A percentile compares a stretch with the other conserved stretches of the same genome.
These are phyloP conservation scores for Vachellia collinsii DNA, from an alignment of 306 rosid species.

Conservation along the genomic window DNA sequence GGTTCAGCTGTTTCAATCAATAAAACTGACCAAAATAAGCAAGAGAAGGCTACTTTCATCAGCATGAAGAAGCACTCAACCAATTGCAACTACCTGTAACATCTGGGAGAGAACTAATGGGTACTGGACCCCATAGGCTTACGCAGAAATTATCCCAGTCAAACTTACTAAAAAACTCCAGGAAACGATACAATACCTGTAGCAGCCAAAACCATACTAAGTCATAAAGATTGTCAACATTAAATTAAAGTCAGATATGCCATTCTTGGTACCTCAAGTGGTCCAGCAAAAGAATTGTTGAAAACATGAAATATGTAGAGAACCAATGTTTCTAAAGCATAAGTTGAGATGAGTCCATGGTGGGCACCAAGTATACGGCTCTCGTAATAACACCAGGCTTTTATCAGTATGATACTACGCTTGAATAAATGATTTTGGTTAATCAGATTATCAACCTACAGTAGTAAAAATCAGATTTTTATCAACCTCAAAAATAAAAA, in stretches of 20 bases:
- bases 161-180: slow-evolving; percentile 86
- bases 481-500: slow-evolving; percentile 3
- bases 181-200: slow-evolving; percentile 82
- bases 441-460: slow-evolving; percentile 77
- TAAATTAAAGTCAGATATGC: slow-evolving; percentile 10
- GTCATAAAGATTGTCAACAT: slow-evolving; percentile 21
- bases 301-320: slow-evolving; percentile 85
- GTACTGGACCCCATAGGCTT: slow-evolving; percentile 89
- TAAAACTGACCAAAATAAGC: slow-evolving; percentile 7
- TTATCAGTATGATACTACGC: slow-evolving; percentile 82
- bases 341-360: slow-evolving; percentile 90
- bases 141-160: slow-evolving; percentile 91
- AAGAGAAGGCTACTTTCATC: slow-evolving; percentile 19
- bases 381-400: slow-evolving; percentile 95
- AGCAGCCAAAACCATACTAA: slow-evolving; percentile 19
- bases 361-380: slow-evolving; percentile 92
- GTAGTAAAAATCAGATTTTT: slow-evolving; percentile 31
- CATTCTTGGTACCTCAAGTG: slow-evolving; percentile 69
- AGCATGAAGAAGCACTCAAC: slow-evolving; percentile 24
- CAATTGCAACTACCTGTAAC: slow-evolving; percentile 61
- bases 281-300: slow-evolving; percentile 83
- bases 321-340: slow-evolving; percentile 87
- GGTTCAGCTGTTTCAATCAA: slow-evolving; percentile 57
- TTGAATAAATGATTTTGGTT: slow-evolving; percentile 78
- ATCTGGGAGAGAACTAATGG: slow-evolving; percentile 76